Evolutionary conservation across 1,284 basidiomycete genomes (phyloP).

Genomic region (Ustilago sp.): DNA sequence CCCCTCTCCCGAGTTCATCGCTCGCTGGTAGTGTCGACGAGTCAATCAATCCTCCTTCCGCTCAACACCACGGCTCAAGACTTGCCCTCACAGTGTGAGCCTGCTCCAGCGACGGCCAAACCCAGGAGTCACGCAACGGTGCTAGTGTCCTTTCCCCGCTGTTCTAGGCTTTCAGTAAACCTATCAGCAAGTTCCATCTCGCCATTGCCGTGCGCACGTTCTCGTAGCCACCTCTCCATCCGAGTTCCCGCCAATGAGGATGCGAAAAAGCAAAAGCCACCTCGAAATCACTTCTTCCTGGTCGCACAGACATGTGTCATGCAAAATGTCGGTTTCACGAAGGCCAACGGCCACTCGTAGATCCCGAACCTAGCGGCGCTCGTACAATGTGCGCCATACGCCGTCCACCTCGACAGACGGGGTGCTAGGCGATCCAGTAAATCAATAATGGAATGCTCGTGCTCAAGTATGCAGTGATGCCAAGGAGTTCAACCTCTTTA

Average conservation of each 20-base stretch:
- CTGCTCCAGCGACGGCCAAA: background rate
- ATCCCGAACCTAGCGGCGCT: constrained; percentile 25
- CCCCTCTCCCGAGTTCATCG: background rate
- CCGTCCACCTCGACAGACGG: background rate
- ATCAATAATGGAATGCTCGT: no score
- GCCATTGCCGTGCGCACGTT: constrained; percentile 15
- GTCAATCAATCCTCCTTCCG: no score
- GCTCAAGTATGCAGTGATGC: background rate
- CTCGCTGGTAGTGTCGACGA: background rate
- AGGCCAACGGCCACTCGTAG: constrained; percentile 12
- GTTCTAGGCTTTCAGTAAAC: constrained; percentile 4
- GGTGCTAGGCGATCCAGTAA: background rate
- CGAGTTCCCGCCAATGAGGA: background rate
- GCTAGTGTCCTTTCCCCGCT: constrained; percentile 15
- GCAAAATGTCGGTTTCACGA: constrained; percentile 6
- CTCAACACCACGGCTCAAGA: no score
- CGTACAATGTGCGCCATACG: constrained; percentile 8
- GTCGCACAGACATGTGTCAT: background rate
- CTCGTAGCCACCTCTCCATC: constrained; percentile 7
- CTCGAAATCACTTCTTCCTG: background rate
- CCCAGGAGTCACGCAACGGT: background rate
- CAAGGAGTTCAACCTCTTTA: background rate
- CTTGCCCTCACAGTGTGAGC: background rate
- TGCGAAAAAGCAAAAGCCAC: background rate
- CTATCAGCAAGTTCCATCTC: constrained; percentile 6